These are phyloP conservation scores for Geranium incanum DNA, from an alignment of 441 rosid genomes.

Conservation along the genomic window DNA sequence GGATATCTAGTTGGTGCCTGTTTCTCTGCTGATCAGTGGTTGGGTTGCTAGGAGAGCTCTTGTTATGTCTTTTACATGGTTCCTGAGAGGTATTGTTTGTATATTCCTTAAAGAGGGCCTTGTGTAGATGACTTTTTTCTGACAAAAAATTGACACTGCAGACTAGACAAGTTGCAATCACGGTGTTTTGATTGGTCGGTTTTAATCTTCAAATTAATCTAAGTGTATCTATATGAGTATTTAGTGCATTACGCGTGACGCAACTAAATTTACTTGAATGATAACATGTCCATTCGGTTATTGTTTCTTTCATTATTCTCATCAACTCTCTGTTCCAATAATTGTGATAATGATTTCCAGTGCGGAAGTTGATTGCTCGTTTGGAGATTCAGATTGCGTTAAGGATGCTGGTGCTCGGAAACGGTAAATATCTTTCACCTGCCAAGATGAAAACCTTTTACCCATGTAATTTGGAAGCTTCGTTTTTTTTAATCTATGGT, in stretches of 20 bases:
- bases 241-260: neutral
- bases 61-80: neutral
- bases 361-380: constrained; percentile 47
- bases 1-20: neutral
- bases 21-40: neutral
- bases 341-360: constrained; percentile 30
- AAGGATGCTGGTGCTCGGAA: constrained; percentile 73
- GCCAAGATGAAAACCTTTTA: too few species aligned
- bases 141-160: neutral
- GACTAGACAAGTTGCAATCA: neutral
- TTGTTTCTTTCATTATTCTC: neutral
- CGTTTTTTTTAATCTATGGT: too few species aligned
- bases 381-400: constrained; percentile 56
- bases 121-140: neutral
- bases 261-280: neutral
- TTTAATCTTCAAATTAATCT: neutral
- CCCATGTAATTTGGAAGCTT: neutral
- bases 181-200: neutral
- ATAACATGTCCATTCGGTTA: neutral
- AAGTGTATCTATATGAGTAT: neutral
- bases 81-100: neutral
- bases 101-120: neutral
- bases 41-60: neutral
- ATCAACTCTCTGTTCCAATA: neutral
- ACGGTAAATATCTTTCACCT: constrained; percentile 37